These are phyloP conservation scores for Phytophthora sansomeana DNA, from an alignment of 352 stramenopile species.

Conservation along the genomic window DNA sequence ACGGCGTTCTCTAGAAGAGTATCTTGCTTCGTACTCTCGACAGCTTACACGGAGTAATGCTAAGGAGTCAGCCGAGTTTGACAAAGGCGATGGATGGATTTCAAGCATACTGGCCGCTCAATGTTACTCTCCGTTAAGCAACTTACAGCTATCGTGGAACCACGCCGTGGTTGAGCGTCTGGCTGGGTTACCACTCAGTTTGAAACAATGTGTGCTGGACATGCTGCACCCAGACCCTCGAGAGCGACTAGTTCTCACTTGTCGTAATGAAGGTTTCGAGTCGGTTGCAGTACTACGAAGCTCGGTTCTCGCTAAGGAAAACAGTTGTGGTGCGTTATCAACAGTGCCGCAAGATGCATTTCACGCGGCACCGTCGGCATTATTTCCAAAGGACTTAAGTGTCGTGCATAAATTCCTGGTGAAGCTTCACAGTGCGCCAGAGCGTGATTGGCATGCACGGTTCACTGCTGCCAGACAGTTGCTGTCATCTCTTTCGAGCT, in stretches of 20 bases:
- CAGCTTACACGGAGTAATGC: conserved; percentile 10
- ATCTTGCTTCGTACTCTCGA: conserved; percentile 33
- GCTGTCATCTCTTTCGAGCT: conserved; percentile 46
- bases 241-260: conserved; percentile 41
- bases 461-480: conserved; percentile 43
- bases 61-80: neutral
- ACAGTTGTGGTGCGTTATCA: conserved; percentile 8
- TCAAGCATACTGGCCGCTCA: conserved; percentile 27
- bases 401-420: conserved; percentile 60
- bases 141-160: conserved; percentile 39
- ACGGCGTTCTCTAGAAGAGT: conserved; percentile 49
- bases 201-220: conserved; percentile 63
- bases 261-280: conserved; percentile 47
- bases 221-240: conserved; percentile 58
- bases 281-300: conserved; percentile 4
- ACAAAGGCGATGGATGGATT: conserved; percentile 37
- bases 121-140: neutral
- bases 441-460: conserved; percentile 51
- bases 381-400: conserved; percentile 59
- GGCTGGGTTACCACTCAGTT: conserved; percentile 42
- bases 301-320: conserved; percentile 2
- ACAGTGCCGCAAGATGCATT: conserved; percentile 21
- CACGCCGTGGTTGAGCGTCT: conserved; percentile 36
- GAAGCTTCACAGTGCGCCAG: conserved; percentile 39
- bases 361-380: conserved; percentile 33